Percentiles rank a stretch among this genome's conserved stretches.
phyloP scores from a whole-genome alignment of 2,329 filamentous ascomycete genomes.

The Fusarium piperis region DNA sequence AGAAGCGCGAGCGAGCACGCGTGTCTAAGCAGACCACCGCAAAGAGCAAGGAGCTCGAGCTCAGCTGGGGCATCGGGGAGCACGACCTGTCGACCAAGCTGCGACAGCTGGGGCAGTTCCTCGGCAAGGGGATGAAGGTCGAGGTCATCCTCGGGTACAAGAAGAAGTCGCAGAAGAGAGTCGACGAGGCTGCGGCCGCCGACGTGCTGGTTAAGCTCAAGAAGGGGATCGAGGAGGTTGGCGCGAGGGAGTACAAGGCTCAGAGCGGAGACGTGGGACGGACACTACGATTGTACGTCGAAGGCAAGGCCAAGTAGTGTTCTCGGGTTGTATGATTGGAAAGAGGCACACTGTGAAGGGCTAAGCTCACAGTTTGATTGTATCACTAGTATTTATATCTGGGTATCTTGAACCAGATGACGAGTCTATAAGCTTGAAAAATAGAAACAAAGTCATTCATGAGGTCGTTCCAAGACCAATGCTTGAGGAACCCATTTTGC shows the following conservation, averaged over 20 bases:
- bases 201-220: constrained; percentile 60
- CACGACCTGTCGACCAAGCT: constrained; percentile 81
- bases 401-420: constrained; percentile 34
- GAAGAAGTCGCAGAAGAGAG: constrained; percentile 69
- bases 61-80: constrained; percentile 86
- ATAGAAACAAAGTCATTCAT: constrained; percentile 23
- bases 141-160: constrained; percentile 72
- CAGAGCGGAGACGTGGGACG: constrained; percentile 57
- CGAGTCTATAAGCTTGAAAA: constrained; percentile 26
- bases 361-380: neutral
- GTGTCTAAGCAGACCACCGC: constrained; percentile 53
- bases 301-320: constrained; percentile 43
- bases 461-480: constrained; percentile 22
- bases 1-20: constrained; percentile 55
- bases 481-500: constrained; percentile 34
- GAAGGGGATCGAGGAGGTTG: constrained; percentile 47
- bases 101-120: constrained; percentile 72
- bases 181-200: constrained; percentile 69
- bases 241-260: constrained; percentile 56
- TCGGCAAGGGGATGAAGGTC: constrained; percentile 79
- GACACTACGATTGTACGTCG: constrained; percentile 55
- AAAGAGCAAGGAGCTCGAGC: constrained; percentile 79
- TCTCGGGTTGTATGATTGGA: neutral
- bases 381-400: constrained; percentile 35
- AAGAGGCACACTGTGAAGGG: neutral